These are phyloP conservation scores for Tuber umbilicatum DNA, from an alignment of 495 filamentous ascomycete genomes.

Conservation along the genomic window DNA sequence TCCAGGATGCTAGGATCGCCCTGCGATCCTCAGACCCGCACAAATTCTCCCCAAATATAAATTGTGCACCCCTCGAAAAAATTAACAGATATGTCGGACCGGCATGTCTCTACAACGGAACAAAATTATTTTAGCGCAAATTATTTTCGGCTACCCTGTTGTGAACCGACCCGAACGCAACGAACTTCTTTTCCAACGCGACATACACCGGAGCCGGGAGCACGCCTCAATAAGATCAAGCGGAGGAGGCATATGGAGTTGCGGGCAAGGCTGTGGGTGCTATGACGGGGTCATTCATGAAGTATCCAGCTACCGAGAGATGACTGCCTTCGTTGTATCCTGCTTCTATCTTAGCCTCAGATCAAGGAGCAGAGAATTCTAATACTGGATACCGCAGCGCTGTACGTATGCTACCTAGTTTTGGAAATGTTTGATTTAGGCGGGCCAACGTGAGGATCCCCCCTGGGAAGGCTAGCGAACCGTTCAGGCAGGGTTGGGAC, in stretches of 20 bases:
- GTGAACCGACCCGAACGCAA: conserved; percentile 19
- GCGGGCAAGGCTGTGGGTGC: conserved; percentile 45
- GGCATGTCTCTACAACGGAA: conserved; percentile 50
- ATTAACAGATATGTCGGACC: conserved; percentile 54
- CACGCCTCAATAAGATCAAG: conserved; percentile 51
- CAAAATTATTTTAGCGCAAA: conserved; percentile 50
- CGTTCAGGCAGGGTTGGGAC: conserved; percentile 44
- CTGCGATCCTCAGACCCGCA: conserved; percentile 54
- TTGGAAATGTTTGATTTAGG: background rate
- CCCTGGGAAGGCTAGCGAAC: conserved; percentile 49
- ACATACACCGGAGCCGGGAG: conserved; percentile 50
- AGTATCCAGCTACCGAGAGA: conserved; percentile 48
- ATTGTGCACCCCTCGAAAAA: conserved; percentile 49
- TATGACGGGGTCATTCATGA: conserved; percentile 48
- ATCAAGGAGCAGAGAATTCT: conserved; percentile 45
- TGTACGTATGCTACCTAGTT: conserved; percentile 43
- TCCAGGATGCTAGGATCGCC: conserved; percentile 46
- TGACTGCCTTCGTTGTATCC: conserved; percentile 50
- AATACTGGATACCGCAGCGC: conserved; percentile 45
- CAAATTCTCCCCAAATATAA: conserved; percentile 45
- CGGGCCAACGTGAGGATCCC: background rate
- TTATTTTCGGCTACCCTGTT: conserved; percentile 46
- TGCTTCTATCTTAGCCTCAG: conserved; percentile 47
- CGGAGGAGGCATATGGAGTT: conserved; percentile 50
- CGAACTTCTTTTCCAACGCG: conserved; percentile 47